These are phyloP conservation scores for Abelmoschus esculentus DNA, from an alignment of 345 rosid species.

Conservation along the genomic window DNA sequence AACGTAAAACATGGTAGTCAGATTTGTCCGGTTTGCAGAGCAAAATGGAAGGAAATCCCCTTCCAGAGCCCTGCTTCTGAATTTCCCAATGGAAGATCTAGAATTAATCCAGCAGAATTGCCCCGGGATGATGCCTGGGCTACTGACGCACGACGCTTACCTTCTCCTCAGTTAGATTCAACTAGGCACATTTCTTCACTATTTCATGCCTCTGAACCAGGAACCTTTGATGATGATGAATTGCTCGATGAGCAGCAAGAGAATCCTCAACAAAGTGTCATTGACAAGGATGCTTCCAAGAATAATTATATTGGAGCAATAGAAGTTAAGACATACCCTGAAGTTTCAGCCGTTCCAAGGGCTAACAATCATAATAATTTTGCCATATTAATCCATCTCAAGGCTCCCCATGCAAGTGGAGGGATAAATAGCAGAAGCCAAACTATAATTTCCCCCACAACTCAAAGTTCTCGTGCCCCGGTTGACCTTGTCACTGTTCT, in stretches of 20 bases:
- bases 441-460: slow-evolving; percentile 8
- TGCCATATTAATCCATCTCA: slow-evolving; percentile 67
- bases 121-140: slow-evolving; percentile 56
- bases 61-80: slow-evolving; percentile 47
- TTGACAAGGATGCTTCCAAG: slow-evolving; percentile 18
- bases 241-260: slow-evolving; percentile 39
- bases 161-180: slow-evolving; percentile 39
- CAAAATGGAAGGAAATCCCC: slow-evolving; percentile 75
- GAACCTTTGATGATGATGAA: slow-evolving; percentile 75
- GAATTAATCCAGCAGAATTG: slow-evolving; percentile 39
- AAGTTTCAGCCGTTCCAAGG: slow-evolving; percentile 51
- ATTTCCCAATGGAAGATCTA: slow-evolving; percentile 33
- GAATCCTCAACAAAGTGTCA: slow-evolving; percentile 15
- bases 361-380: slow-evolving; percentile 50
- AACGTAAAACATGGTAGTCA: slow-evolving; percentile 90
- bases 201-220: slow-evolving; percentile 52
- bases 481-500: slow-evolving; percentile 92
- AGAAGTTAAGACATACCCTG: slow-evolving; percentile 59
- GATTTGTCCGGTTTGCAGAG: slow-evolving; percentile 49
- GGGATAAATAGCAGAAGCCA: slow-evolving; percentile 18
- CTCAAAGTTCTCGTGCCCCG: slow-evolving; percentile 59
- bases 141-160: slow-evolving; percentile 44
- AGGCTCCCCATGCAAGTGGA: slow-evolving; percentile 52
- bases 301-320: slow-evolving; percentile 27
- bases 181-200: slow-evolving; percentile 42